Base-by-base conservation (phyloP, 2,329 filamentous ascomycete species). In the Pseudogymnoascus pannorum region DNA sequence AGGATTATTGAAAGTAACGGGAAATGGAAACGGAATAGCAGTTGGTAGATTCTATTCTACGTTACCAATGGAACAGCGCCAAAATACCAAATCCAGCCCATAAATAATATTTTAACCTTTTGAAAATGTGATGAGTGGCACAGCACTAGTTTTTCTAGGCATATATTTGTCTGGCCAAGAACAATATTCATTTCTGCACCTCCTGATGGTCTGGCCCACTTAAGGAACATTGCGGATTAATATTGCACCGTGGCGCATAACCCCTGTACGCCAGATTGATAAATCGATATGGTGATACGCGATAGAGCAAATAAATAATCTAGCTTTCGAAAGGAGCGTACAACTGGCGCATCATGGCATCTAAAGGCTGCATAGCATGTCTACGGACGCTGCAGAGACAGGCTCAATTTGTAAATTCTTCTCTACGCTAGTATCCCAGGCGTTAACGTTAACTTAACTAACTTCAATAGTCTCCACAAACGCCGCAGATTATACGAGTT, bases 301-400 rank as follows among this genome's bases (percentile, higher is more conserved):
- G 26, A 33, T 54, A 31, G 26, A 54, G 44, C 44, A 51, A 54
- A 54, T 54, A 54, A 54, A 54, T 48, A 48, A 48, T 54, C 26
- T 18, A 14, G 48, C 26, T 20, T 20, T 54, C 26, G 5, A 18
- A 54, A 54, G 48, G 26, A 54, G 48, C 31, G 48, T 12, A 54
- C 24, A 31, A 6, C 48, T 48, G 26, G 48, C 26, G 24, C 48
- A 54, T 54, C 48, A 58, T 58, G 57, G 57, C 57, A 24, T 58
- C 57, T 38, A 58, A 59, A 59, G 58, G 64, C 12, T 72, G 71
- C 60, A 61, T 57, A 31, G 58, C 65, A 60, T 72, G 71, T 64
- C 65, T 72, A 38, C 66, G 70, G 54, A 63, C 64, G 6, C 16
- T 72, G 2, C 66, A 65, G 22, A 62, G 62, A 48, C 67, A 69